phyloP scores from a whole-genome alignment of 2,329 filamentous ascomycete species.

The Corynespora cassiicola region DNA sequence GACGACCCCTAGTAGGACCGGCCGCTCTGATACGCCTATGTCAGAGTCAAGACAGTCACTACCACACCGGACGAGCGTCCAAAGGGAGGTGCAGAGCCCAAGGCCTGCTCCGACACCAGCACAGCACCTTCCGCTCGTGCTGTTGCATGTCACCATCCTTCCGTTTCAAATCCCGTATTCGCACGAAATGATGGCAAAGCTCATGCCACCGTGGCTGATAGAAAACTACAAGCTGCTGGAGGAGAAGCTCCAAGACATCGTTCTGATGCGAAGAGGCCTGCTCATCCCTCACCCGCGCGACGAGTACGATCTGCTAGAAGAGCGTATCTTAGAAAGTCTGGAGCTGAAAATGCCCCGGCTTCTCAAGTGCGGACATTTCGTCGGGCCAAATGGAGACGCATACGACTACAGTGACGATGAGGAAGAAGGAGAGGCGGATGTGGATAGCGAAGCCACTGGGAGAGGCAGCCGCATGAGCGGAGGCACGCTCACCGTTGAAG shows the following conservation, averaged over 20 bases:
- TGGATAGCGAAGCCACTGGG: conserved; percentile 34
- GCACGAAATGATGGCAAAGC: conserved; percentile 54
- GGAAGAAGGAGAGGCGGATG: conserved; percentile 41
- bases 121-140: conserved; percentile 70
- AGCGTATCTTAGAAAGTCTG: conserved; percentile 75
- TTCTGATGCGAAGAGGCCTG: conserved; percentile 72
- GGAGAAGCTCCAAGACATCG: conserved; percentile 74
- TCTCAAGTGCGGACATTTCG: conserved; percentile 78
- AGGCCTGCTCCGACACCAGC: conserved; percentile 34
- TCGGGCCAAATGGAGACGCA: conserved; percentile 46
- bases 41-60: conserved; percentile 35
- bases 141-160: conserved; percentile 79
- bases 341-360: conserved; percentile 75
- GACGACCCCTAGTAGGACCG: conserved; percentile 37
- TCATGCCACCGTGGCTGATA: conserved; percentile 58
- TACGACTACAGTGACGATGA: conserved; percentile 48
- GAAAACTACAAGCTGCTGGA: conserved; percentile 72
- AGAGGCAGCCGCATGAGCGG: conserved; percentile 44
- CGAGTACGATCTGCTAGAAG: conserved; percentile 81
- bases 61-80: conserved; percentile 32
- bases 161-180: conserved; percentile 71
- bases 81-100: conserved; percentile 47
- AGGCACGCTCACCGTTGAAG: conserved; percentile 40
- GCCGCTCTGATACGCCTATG: conserved; percentile 34
- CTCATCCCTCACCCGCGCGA: conserved; percentile 79